phyloP scores from a whole-genome alignment of 179 eudicot species.

The Actinidia arguta region DNA sequence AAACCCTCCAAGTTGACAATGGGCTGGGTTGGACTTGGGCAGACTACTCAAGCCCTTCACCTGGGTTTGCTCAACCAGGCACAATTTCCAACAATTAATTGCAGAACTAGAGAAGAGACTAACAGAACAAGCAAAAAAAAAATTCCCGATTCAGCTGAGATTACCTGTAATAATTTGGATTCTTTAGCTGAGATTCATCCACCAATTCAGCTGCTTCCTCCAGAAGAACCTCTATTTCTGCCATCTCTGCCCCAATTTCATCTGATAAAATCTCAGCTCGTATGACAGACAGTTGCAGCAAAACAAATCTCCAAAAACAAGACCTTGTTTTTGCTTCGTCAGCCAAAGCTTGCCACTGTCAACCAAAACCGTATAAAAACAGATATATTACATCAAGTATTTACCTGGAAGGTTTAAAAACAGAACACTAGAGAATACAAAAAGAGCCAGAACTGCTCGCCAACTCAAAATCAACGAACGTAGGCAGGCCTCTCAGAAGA shows the following conservation, averaged over 20 bases:
- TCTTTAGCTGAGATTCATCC: constrained; percentile 76
- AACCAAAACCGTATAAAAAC: constrained; percentile 23
- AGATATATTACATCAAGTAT: constrained; percentile 1
- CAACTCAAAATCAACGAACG: neutral
- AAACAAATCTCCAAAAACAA: constrained; percentile 97
- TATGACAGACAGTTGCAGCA: constrained; percentile 77
- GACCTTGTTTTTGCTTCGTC: constrained; percentile 76
- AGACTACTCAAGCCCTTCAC: neutral
- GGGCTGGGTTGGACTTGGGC: neutral
- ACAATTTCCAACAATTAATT: neutral
- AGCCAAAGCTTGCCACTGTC: constrained; percentile 94
- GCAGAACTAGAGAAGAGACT: neutral
- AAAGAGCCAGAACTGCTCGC: neutral
- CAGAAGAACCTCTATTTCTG: constrained; percentile 83
- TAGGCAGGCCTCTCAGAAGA: too few species aligned
- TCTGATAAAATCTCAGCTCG: constrained; percentile 79
- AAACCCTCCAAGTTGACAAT: constrained; percentile 2
- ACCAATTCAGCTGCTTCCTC: constrained; percentile 99
- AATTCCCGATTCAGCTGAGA: neutral
- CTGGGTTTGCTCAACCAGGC: neutral
- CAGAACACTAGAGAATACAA: neutral
- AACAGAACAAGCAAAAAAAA: constrained; percentile 7
- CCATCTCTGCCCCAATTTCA: constrained; percentile 65
- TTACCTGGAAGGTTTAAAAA: neutral
- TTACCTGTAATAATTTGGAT: constrained; percentile 96